phyloP scores from a whole-genome alignment of 2,329 filamentous ascomycete species.

The Pseudogymnoascus sp. region DNA sequence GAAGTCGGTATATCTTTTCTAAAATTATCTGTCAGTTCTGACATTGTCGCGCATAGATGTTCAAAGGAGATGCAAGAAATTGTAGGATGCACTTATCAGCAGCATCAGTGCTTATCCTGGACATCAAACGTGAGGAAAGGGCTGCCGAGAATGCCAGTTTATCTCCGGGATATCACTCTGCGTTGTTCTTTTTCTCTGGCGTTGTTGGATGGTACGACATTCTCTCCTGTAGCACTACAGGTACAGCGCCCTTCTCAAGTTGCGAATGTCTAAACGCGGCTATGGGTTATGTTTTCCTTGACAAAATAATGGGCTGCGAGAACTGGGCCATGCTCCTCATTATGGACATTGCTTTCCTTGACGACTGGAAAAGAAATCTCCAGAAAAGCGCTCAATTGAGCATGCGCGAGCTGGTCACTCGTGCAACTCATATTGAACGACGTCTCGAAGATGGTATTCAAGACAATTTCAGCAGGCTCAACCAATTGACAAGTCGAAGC shows the following conservation, averaged over 20 bases:
- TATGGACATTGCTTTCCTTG: constrained; percentile 43
- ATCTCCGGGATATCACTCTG: constrained; percentile 35
- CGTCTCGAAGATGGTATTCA: constrained; percentile 10
- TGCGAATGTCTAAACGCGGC: background rate
- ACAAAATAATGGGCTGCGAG: constrained; percentile 45
- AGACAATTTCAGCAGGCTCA: background rate
- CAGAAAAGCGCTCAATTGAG: constrained; percentile 38
- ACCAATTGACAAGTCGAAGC: background rate
- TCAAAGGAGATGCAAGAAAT: constrained; percentile 37
- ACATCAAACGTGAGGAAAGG: constrained; percentile 24
- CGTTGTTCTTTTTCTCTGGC: constrained; percentile 43
- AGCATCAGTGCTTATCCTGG: constrained; percentile 41
- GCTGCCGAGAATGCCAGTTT: background rate
- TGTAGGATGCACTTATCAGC: constrained; percentile 46
- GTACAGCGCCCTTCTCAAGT: constrained; percentile 12
- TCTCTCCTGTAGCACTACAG: constrained; percentile 40
- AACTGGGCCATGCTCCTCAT: constrained; percentile 50
- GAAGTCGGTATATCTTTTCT: constrained; percentile 13
- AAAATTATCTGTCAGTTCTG: background rate
- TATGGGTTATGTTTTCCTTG: constrained; percentile 38
- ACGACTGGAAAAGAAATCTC: constrained; percentile 49
- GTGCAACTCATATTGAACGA: constrained; percentile 25
- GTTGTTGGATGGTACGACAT: constrained; percentile 42
- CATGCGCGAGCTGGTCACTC: constrained; percentile 36
- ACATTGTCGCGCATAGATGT: constrained; percentile 12